phyloP scores from a whole-genome alignment of 306 rosid genomes.

The Betula pendula region DNA sequence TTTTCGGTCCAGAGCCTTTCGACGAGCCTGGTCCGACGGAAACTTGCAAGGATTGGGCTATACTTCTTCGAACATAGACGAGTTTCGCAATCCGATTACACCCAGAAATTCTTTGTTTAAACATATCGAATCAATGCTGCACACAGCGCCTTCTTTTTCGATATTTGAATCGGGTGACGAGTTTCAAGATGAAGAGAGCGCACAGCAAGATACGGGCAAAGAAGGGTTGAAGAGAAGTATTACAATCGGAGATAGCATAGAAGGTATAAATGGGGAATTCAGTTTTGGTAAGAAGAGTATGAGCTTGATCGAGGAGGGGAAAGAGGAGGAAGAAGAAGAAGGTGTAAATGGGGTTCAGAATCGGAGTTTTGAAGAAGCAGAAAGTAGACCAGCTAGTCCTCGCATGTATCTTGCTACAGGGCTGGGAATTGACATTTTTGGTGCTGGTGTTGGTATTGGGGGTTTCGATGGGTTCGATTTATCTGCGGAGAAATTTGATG shows the following conservation, averaged over 20 bases:
- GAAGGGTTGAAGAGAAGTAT: slow-evolving; percentile 40
- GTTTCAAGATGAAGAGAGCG: slow-evolving; percentile 25
- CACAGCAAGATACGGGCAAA: slow-evolving; percentile 14
- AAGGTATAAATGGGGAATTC: slow-evolving; percentile 41
- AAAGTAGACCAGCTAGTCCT: slow-evolving; percentile 50
- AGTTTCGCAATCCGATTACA: slow-evolving; percentile 16
- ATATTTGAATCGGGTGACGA: slow-evolving; percentile 39
- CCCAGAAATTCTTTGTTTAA: slow-evolving; percentile 6
- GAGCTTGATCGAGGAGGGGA: slow-evolving; percentile 66
- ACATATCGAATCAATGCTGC: slow-evolving; percentile 29
- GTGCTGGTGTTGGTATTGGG: slow-evolving; percentile 26
- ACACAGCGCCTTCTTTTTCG: slow-evolving; percentile 63
- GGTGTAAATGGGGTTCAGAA: slow-evolving; percentile 24
- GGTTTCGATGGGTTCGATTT: slow-evolving; percentile 32
- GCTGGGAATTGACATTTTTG: slow-evolving; percentile 49
- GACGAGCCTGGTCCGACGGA: slow-evolving; percentile 6
- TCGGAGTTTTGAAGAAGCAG: slow-evolving; percentile 37
- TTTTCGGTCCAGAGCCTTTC: neutral
- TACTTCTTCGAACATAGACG: slow-evolving; percentile 32
- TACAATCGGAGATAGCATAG: slow-evolving; percentile 33
- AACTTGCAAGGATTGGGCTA: slow-evolving; percentile 14
- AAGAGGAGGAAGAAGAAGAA: slow-evolving; percentile 48
- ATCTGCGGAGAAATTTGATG: slow-evolving; percentile 34
- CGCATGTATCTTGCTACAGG: slow-evolving; percentile 70
- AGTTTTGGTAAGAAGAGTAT: slow-evolving; percentile 44